These are phyloP conservation scores for Pseudocercospora macadamiae DNA, from an alignment of 2,329 filamentous ascomycete genomes.

Conservation along the genomic window DNA sequence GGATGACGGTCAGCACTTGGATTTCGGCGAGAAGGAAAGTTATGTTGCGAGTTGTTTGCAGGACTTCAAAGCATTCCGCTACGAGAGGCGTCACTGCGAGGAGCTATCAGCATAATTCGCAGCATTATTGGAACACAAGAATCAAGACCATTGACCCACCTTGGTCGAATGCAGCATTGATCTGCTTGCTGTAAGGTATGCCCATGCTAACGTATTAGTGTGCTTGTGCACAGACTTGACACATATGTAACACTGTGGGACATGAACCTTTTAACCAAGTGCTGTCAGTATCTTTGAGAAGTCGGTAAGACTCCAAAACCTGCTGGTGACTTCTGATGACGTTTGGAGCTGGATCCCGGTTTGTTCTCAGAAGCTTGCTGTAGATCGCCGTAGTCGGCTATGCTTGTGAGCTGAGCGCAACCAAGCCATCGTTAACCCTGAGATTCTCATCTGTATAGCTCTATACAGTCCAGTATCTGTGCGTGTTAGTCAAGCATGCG, in stretches of 20 bases:
- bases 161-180: slow-evolving; percentile 56
- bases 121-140: too few relatives aligned
- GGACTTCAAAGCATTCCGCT: slow-evolving; percentile 52
- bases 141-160: not conserved
- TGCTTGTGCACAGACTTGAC: not conserved
- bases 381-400: not conserved
- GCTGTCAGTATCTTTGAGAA: too few relatives aligned
- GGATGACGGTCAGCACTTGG: slow-evolving; percentile 49
- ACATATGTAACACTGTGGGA: not conserved
- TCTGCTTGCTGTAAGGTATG: slow-evolving; percentile 56
- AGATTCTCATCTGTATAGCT: slow-evolving; percentile 14
- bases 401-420: not conserved
- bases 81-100: slow-evolving; percentile 55
- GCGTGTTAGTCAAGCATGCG: slow-evolving; percentile 4
- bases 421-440: not conserved
- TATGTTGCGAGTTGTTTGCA: slow-evolving; percentile 55
- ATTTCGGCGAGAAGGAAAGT: slow-evolving; percentile 52
- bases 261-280: too few relatives aligned
- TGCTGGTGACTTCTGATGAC: slow-evolving; percentile 5
- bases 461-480: slow-evolving; percentile 24
- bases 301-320: not conserved
- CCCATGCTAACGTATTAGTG: slow-evolving; percentile 48
- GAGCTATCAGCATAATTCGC: not conserved
- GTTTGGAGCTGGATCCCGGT: not conserved
- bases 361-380: not conserved